Base-by-base conservation (phyloP, 2,329 filamentous ascomycete species). In the Fusarium xyrophilum region DNA sequence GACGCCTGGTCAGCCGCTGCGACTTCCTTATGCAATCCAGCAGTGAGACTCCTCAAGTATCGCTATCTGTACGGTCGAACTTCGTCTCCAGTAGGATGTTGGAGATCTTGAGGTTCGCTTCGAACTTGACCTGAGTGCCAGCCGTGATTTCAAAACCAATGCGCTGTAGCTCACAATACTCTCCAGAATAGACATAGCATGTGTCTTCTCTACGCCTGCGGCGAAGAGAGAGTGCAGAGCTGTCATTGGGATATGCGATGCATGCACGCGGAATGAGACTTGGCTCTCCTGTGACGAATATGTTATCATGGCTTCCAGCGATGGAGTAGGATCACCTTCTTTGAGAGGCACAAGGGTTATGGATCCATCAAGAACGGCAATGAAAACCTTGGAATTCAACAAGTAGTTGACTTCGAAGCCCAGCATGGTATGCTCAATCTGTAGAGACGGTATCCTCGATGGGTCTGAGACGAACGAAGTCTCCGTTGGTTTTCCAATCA, bases 61-160 rank as follows among this genome's bases (percentile, higher is more conserved):
- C 39, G 7, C 0, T 10, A 21, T 10, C 33, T 0, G 2, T 14
- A 28, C 48, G 48, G 2, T 1, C 0, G 48, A 51, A 51, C 0
- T 1, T 5, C 2, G 48, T 51, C 23, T 19, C 10, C 4, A 51
- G 3, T 0, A 51, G 19, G 4, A 51, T 0, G 19, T 0, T 51
- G 0, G 48, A 0, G 23, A 51, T 51, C 48, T 7, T 51, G 25
- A 51, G 2, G 14, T 39, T 0, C 3, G 48, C 48, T 13, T 7
- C 23, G 1, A 51, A 51, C 0, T 0, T 4, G 19, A 51, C 2
- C 14, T 0, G 0, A 21, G 33, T 0, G 0, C 32, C 3, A 0
- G 48, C 14, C 10, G 7, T 51, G 0, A 51, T 21, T 0, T 39
- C 23, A 1, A 51, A 1, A 0, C 19, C 33, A 4, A 51, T 28